phyloP scores from a whole-genome alignment of 257 asterid species.

The Ballota nigra region DNA sequence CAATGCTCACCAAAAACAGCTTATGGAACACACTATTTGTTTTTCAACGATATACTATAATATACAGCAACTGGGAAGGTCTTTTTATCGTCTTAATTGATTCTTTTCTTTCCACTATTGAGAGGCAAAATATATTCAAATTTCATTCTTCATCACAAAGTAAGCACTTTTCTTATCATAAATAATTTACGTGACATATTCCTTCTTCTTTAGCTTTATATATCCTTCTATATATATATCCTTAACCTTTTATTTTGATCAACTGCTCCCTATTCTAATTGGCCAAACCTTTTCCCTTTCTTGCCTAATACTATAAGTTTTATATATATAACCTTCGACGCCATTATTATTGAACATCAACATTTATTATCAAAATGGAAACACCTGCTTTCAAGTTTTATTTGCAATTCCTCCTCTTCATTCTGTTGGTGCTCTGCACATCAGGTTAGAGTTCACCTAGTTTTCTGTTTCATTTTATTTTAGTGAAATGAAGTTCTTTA shows the following conservation, averaged over 20 bases:
- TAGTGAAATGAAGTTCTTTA: neutral
- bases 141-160: conserved; percentile 70
- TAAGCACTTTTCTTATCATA: conserved; percentile 48
- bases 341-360: conserved; percentile 9
- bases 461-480: too few relatives aligned
- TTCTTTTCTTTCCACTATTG: conserved; percentile 38
- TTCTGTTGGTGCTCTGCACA: conserved; percentile 29
- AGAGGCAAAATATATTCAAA: conserved; percentile 44
- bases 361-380: conserved; percentile 40
- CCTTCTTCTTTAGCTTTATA: conserved; percentile 46
- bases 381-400: conserved; percentile 28
- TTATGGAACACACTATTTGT: conserved; percentile 16
- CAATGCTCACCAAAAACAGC: neutral
- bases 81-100: conserved; percentile 12
- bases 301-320: neutral
- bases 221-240: conserved; percentile 25
- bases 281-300: conserved; percentile 27
- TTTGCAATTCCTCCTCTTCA: conserved; percentile 36
- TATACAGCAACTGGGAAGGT: neutral
- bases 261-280: conserved; percentile 18
- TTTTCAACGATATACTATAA: neutral
- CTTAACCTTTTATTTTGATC: conserved; percentile 23
- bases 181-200: conserved; percentile 35
- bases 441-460: conserved; percentile 39
- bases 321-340: neutral